Conservation (phyloP, 352 stramenopile species). For the Phytopythium oedochilum region DNA sequence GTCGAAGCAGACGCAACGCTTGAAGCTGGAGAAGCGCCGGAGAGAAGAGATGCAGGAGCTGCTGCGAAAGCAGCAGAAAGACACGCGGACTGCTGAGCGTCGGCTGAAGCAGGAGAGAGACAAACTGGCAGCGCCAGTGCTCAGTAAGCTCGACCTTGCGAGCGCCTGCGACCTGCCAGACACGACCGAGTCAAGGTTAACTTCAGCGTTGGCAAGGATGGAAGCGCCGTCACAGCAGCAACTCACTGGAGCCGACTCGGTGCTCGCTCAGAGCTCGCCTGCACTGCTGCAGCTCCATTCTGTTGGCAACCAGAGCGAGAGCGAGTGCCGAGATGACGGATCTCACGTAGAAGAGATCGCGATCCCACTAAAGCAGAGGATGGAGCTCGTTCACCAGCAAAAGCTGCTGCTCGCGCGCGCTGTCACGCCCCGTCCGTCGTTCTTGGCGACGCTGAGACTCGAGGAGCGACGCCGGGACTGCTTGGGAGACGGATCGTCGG, state of each 20-base stretch:
- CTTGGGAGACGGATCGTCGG: not conserved
- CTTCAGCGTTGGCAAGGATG: not conserved
- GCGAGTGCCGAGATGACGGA: not conserved
- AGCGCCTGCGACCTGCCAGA: conserved; percentile 1
- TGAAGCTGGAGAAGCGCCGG: not conserved
- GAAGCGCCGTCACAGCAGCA: no score
- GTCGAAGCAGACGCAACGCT: not conserved
- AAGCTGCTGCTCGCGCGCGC: conserved; percentile 10
- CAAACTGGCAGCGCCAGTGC: no score
- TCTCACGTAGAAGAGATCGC: not conserved
- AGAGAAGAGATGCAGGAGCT: conserved; percentile 4
- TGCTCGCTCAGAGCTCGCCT: not conserved
- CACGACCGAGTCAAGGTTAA: no score
- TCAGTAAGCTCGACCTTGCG: not conserved
- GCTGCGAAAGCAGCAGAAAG: not conserved
- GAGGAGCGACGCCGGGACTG: conserved; percentile 5
- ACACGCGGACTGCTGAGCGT: not conserved
- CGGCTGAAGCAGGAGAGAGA: not conserved
- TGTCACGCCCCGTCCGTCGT: conserved; percentile 16
- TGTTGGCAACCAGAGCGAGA: not conserved
- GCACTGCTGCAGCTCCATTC: not conserved
- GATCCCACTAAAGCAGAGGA: conserved; percentile 5
- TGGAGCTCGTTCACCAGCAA: conserved; percentile 16
- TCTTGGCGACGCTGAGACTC: conserved; percentile 24
- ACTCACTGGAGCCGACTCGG: not conserved